phyloP scores from a whole-genome alignment of 495 filamentous ascomycete genomes.

The Penicillium pulvis region DNA sequence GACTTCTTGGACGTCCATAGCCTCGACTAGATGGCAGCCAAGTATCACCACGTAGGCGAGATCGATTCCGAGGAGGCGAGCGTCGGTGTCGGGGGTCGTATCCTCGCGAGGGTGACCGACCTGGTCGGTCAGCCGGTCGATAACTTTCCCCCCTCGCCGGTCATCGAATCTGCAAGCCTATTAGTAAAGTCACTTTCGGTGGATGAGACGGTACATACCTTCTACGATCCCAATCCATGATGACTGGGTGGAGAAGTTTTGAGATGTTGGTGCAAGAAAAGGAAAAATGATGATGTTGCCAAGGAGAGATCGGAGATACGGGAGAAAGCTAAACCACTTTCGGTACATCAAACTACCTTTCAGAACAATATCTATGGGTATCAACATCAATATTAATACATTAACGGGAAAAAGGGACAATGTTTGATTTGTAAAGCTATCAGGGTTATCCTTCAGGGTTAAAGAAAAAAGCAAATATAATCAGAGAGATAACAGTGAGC shows the following conservation, averaged over 20 bases:
- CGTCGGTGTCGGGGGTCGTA: constrained; percentile 42
- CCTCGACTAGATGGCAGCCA: constrained; percentile 46
- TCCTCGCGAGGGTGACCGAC: constrained; percentile 40
- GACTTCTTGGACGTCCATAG: constrained; percentile 45
- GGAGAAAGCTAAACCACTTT: neutral
- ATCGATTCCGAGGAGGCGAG: constrained; percentile 44
- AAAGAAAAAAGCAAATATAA: neutral
- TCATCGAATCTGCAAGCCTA: constrained; percentile 49
- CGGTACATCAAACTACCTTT: neutral
- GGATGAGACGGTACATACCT: constrained; percentile 30
- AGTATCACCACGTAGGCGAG: constrained; percentile 49
- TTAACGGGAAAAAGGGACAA: neutral
- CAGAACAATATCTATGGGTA: no score
- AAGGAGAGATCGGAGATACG: neutral
- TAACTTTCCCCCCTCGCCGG: constrained; percentile 59
- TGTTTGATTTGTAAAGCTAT: neutral
- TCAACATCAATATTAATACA: neutral
- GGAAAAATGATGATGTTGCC: neutral
- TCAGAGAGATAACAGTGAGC: neutral
- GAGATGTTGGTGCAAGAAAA: neutral
- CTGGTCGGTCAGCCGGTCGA: constrained; percentile 45
- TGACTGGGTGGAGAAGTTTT: neutral
- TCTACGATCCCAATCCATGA: constrained; percentile 53
- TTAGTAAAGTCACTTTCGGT: neutral
- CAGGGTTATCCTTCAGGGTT: neutral